Conservation (phyloP, 345 rosid species). For the Firmiana major region DNA sequence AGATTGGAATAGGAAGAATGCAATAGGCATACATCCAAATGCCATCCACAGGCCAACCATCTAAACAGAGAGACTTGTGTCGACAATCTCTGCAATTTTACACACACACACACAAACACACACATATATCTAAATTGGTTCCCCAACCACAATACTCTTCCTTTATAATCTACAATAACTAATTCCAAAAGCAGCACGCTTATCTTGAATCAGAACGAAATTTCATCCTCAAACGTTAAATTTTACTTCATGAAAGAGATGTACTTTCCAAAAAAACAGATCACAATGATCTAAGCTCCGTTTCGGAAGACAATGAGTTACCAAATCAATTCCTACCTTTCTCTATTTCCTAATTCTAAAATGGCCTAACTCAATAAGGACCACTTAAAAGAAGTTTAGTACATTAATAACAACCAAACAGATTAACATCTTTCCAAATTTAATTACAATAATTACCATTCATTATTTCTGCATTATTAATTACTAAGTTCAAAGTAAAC, state of each 20-base stretch:
- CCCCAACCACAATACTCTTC: neutral
- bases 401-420: neutral
- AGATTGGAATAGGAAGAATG: neutral
- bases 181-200: conserved; percentile 1
- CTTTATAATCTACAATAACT: neutral
- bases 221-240: neutral
- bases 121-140: neutral
- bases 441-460: neutral
- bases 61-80: neutral
- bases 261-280: neutral
- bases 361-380: neutral
- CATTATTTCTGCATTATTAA: neutral
- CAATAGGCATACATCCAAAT: neutral
- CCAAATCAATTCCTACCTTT: neutral
- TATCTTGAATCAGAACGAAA: neutral
- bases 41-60: neutral
- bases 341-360: neutral
- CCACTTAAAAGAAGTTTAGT: neutral
- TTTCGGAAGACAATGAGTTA: neutral
- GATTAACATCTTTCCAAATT: neutral
- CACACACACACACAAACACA: too few relatives aligned
- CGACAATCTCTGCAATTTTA: neutral
- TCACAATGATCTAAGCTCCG: neutral
- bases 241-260: neutral
- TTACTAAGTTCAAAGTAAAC: neutral